Base-by-base conservation (phyloP, 2,329 filamentous ascomycete species). In the Hirsutella minnesotensis region DNA sequence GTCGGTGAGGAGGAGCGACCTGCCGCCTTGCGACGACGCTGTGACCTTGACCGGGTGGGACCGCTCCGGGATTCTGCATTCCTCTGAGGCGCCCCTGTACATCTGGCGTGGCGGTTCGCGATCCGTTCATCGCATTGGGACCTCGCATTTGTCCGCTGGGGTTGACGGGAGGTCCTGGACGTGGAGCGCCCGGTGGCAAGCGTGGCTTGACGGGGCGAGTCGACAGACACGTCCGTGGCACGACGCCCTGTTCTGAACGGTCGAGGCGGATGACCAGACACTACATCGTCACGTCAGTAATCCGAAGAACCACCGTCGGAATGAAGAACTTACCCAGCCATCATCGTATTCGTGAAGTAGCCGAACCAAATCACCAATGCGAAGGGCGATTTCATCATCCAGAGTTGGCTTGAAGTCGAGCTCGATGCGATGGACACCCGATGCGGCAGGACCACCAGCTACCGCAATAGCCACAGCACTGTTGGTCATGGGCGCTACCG, bases 301-400 rank as follows among this genome's bases (percentile, higher is more conserved):
- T 37, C 18, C n/a, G 19, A 16, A 18, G 13, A 5, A 9, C 5
- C 5, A 21, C 10, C 5, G 8, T 3, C 20, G 16, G 12, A 15
- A 10, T 18, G 9, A 15, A 15, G 24, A n/a, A 21, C 84, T 75
- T 75, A 90, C 86, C 92, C 92, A 98, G 55, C 92, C 92, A 65
- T 98, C 92, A 58, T 98, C 92, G 56, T 96, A 98, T 64, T 95
- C 89, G 57, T 96, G 90, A 41, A 96, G 71, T 49, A 98, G 70
- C 49, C 90, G 78, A 40, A 96, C 86, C 39, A 98, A 72, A 48
- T 94, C 81, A 41, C 92, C 92, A 45, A 82, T 77, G 48, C 70
- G 75, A 37, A 98, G 73, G 48, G 79, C 84, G 56, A 98, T 71
- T 64, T 98, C 92, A 57, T 98, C 92, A 5, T 87, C 83, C 73